Conservation (phyloP, 495 filamentous ascomycete species). For the Xylaria sp. region DNA sequence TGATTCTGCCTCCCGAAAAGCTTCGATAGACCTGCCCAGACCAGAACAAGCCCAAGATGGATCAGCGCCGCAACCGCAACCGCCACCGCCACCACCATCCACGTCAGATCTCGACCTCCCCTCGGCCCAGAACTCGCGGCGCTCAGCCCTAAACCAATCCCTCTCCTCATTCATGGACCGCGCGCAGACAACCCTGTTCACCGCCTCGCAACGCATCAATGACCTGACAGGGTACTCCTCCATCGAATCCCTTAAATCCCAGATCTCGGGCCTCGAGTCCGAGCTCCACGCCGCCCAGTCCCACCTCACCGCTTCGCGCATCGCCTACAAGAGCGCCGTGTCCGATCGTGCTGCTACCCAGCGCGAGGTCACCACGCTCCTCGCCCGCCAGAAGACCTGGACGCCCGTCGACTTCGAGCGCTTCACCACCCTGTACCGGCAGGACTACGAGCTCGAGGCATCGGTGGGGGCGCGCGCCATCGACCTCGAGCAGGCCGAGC, state of each 20-base stretch:
- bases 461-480: constrained; percentile 78
- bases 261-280: constrained; percentile 75
- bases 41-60: constrained; percentile 11
- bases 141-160: constrained; percentile 74
- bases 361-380: constrained; percentile 91
- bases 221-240: constrained; percentile 92
- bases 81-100: no score
- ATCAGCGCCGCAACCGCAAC: constrained; percentile 7
- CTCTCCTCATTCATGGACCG: constrained; percentile 86
- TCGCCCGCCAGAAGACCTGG: constrained; percentile 95
- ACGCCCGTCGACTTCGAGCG: constrained; percentile 85
- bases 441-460: constrained; percentile 92
- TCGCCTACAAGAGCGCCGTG: constrained; percentile 78
- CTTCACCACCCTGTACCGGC: constrained; percentile 90
- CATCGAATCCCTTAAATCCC: constrained; percentile 83
- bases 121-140: constrained; percentile 74
- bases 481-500: constrained; percentile 74
- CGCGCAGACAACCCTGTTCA: constrained; percentile 81
- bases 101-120: constrained; percentile 63
- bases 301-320: constrained; percentile 72
- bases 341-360: constrained; percentile 82
- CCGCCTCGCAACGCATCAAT: constrained; percentile 87
- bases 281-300: constrained; percentile 67
- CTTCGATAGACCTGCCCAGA: neutral
- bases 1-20: neutral